Evolutionary conservation across 1,284 basidiomycete genomes (phyloP).

Genomic region (Sporisorium graminicola): DNA sequence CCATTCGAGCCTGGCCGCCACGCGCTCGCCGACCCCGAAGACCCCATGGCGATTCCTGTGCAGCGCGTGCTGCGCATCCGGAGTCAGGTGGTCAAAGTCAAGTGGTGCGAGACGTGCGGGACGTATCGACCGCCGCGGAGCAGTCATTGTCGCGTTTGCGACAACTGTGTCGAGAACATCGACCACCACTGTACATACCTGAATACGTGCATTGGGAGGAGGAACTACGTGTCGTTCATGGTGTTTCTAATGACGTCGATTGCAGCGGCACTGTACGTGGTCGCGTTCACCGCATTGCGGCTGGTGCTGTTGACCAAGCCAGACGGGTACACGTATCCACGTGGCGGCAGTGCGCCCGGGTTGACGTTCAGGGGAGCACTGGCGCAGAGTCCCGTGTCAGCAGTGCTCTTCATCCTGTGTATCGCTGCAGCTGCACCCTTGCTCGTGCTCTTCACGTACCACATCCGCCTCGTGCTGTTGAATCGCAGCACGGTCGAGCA

Average conservation of each 20-base stretch:
- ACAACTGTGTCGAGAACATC: constrained; percentile 69
- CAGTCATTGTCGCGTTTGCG: constrained; percentile 68
- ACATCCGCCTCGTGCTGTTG: constrained; percentile 56
- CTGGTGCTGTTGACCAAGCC: constrained; percentile 49
- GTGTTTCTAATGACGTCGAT: constrained; percentile 57
- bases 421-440: constrained; percentile 50
- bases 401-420: constrained; percentile 59
- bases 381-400: constrained; percentile 51
- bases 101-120: constrained; percentile 69
- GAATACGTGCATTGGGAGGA: constrained; percentile 68
- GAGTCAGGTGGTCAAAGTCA: constrained; percentile 45
- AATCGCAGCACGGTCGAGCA: constrained; percentile 68
- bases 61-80: constrained; percentile 44
- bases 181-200: constrained; percentile 70
- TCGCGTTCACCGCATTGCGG: constrained; percentile 43
- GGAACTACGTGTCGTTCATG: constrained; percentile 68
- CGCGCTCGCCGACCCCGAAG: constrained; percentile 39
- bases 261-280: constrained; percentile 24
- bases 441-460: constrained; percentile 59
- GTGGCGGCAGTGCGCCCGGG: constrained; percentile 37
- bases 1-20: constrained; percentile 20
- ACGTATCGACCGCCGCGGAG: constrained; percentile 66
- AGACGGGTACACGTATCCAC: constrained; percentile 22
- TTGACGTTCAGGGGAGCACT: constrained; percentile 52
- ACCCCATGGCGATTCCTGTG: constrained; percentile 41